Base-by-base conservation (phyloP, 2,329 filamentous ascomycete species). In the Ophiocordyceps robertsii region DNA sequence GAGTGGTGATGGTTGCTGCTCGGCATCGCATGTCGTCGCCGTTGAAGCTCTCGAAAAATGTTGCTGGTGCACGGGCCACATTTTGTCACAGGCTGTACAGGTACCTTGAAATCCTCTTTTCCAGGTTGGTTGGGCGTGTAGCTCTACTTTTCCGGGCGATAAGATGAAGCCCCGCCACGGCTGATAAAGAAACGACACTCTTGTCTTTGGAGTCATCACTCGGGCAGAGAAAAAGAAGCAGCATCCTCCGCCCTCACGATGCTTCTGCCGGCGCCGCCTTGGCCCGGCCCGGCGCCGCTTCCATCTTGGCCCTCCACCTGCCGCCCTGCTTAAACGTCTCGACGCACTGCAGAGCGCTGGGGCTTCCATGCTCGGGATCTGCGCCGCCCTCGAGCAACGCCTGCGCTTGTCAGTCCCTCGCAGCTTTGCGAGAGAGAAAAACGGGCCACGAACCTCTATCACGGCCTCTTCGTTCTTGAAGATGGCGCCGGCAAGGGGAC, bases 381-480 rank as follows among this genome's bases (percentile, higher is more conserved):
- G 72, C 73, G 2, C 70, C 70, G 0, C 70, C 70, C 41, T 68
- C 64, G 2, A 77, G 51, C 10, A 76, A 56, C 1, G 55, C 65
- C 67, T 71, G 31, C 19, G 14, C 24, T n/a, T 27, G 24, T 27
- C 24, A 27, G 24, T 27, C 24, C 7, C 37, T 27, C 24, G 37
- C 19, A 19, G 19, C 19, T n/a, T n/a, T n/a, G n/a, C n/a, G n/a
- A n/a, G n/a, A n/a, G n/a, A n/a, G n/a, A n/a, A n/a, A n/a, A n/a
- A n/a, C n/a, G n/a, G n/a, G n/a, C 24, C 24, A 27, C 24, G 24
- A 9, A 74, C 70, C 55, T 74, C 72, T 10, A 85, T 70, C 3
- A 85, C 75, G 4, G 71, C 73, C 43, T 73, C 70, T 53, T 82
- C 78, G 11, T 75, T 75, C 59, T 86, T 86, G 58, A 86, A 86